A percentile compares a stretch with the other conserved stretches of the same genome.
These are phyloP conservation scores for Pleurostoma richardsiae DNA, from an alignment of 2,329 filamentous ascomycete genomes.

Conservation along the genomic window DNA sequence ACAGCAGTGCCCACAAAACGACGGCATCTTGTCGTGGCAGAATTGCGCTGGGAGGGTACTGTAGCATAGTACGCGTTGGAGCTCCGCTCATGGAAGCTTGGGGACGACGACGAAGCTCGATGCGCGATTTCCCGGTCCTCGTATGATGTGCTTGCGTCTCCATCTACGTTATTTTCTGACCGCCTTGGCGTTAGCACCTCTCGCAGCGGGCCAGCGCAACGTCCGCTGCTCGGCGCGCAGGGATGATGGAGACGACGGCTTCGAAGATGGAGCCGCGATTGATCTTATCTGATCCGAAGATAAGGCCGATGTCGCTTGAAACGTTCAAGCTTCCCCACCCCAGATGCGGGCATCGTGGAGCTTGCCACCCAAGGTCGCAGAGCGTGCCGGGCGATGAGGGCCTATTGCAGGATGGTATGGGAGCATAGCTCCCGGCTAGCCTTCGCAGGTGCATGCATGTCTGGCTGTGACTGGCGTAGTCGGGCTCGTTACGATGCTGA, in stretches of 20 bases:
- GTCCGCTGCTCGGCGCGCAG: too few species aligned
- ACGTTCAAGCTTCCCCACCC: constrained; percentile 9
- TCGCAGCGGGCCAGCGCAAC: too few species aligned
- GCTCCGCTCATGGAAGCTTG: too few species aligned
- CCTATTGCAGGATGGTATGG: constrained; percentile 1
- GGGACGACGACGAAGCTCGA: too few species aligned
- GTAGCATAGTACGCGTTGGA: too few species aligned
- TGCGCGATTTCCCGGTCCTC: too few species aligned
- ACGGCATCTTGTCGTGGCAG: too few species aligned
- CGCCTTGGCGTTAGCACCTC: too few species aligned
- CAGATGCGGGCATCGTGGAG: constrained; percentile 8
- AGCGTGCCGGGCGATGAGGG: constrained; percentile 1
- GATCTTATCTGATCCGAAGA: constrained; percentile 52
- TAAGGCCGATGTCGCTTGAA: constrained; percentile 39
- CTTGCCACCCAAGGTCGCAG: constrained; percentile 4
- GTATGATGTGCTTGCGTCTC: too few species aligned
- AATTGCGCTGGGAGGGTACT: too few species aligned
- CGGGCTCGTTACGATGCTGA: constrained; percentile 5
- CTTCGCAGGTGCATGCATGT: not conserved
- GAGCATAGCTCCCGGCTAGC: constrained; percentile 6
- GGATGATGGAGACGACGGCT: not conserved
- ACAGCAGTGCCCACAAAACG: too few species aligned
- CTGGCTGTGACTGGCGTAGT: constrained; percentile 2
- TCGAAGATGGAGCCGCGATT: constrained; percentile 15
- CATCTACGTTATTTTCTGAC: too few species aligned